Conservation (phyloP, 2,329 filamentous ascomycete species). For the Xylariaceae sp. region DNA sequence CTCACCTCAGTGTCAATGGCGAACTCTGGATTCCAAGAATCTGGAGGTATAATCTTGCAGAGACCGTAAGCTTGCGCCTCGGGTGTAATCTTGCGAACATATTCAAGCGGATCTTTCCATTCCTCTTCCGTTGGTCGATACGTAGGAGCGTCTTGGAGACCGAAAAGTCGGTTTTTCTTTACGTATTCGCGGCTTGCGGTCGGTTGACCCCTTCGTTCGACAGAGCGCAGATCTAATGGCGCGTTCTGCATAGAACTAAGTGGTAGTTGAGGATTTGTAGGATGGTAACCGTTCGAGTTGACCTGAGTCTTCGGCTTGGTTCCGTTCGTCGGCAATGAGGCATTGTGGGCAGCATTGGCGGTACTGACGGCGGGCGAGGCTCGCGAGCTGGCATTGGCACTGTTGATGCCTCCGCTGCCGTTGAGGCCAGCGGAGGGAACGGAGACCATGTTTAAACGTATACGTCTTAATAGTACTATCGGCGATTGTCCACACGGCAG, state of each 20-base stretch:
- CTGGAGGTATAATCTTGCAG: slow-evolving; percentile 93
- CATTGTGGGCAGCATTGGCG: slow-evolving; percentile 40
- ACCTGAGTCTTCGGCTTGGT: slow-evolving; percentile 58
- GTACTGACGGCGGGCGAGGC: slow-evolving; percentile 55
- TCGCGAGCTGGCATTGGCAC: slow-evolving; percentile 57
- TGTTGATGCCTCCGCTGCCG: slow-evolving; percentile 48
- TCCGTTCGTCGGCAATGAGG: slow-evolving; percentile 41
- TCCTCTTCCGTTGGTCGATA: slow-evolving; percentile 91
- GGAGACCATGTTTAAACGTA: slow-evolving; percentile 46
- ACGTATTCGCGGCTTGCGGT: slow-evolving; percentile 75
- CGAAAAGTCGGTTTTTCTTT: slow-evolving; percentile 82
- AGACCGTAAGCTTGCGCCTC: slow-evolving; percentile 89
- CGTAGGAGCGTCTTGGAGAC: slow-evolving; percentile 86
- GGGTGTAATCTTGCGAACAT: slow-evolving; percentile 87
- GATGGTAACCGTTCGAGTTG: slow-evolving; percentile 60
- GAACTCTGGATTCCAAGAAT: slow-evolving; percentile 92
- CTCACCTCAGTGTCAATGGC: slow-evolving; percentile 95
- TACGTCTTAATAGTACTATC: slow-evolving; percentile 11
- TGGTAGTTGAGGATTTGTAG: slow-evolving; percentile 55
- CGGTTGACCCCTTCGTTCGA: slow-evolving; percentile 87
- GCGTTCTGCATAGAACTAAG: slow-evolving; percentile 62
- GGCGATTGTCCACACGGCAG: no score
- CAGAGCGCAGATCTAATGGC: slow-evolving; percentile 83
- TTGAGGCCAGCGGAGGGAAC: slow-evolving; percentile 47
- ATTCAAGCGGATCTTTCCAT: slow-evolving; percentile 92